These are phyloP conservation scores for Trametes cinnabarina DNA, from an alignment of 768 basidiomycete genomes.

Conservation along the genomic window DNA sequence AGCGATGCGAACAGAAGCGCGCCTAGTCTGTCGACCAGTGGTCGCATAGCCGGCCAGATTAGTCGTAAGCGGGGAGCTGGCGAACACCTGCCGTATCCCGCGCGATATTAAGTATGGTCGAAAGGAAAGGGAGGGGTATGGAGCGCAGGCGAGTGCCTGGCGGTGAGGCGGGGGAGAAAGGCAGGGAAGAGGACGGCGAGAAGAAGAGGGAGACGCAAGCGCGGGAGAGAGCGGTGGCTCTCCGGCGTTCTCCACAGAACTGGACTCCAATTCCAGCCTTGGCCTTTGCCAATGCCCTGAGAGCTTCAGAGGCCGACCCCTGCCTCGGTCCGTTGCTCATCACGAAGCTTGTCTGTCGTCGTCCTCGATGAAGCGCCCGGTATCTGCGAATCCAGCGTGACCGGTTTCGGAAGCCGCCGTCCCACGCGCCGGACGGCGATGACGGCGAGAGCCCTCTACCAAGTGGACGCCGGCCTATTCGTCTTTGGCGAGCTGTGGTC, in stretches of 20 bases:
- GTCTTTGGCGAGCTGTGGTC: background rate
- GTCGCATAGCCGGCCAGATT: constrained; percentile 3
- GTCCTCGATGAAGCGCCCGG: background rate
- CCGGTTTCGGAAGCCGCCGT: background rate
- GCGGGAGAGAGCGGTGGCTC: background rate
- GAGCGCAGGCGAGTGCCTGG: constrained; percentile 14
- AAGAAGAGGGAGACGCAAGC: background rate
- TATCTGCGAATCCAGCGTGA: background rate
- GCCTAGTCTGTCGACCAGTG: background rate
- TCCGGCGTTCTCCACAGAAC: background rate
- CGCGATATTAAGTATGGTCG: constrained; percentile 6
- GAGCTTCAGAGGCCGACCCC: background rate
- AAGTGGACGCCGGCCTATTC: background rate
- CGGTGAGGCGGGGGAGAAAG: background rate
- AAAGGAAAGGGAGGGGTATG: constrained; percentile 12
- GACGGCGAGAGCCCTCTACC: background rate
- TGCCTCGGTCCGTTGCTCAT: background rate
- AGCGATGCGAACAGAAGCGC: background rate
- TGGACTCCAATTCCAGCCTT: background rate
- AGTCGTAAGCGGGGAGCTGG: background rate
- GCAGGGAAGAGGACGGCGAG: background rate
- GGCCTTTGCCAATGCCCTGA: background rate
- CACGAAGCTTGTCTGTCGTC: constrained; percentile 7
- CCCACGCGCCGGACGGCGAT: too few relatives aligned
- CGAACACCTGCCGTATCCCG: background rate